phyloP scores from a whole-genome alignment of 129 eudicot species.

The Apium graveolens region DNA sequence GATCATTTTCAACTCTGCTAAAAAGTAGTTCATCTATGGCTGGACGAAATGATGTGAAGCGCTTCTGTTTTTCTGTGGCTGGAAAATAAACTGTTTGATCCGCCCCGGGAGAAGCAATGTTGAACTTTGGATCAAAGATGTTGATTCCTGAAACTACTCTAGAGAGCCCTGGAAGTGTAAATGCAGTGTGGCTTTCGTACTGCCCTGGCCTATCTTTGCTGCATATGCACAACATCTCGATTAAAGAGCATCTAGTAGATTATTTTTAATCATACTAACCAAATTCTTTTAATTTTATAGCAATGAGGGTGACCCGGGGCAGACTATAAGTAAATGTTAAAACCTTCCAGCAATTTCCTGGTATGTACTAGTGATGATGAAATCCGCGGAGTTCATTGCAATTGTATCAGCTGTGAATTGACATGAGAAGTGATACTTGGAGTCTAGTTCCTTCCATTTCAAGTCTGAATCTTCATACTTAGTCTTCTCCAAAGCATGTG shows the following conservation, averaged over 20 bases:
- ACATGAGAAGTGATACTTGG: slow-evolving; percentile 91
- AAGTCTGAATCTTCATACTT: slow-evolving; percentile 97
- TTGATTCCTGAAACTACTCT: slow-evolving; percentile 89
- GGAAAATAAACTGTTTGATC: slow-evolving; percentile 95
- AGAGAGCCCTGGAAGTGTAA: slow-evolving; percentile 79
- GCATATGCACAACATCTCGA: slow-evolving; percentile 21
- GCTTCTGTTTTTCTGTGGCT: slow-evolving; percentile 54
- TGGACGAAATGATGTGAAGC: slow-evolving; percentile 60
- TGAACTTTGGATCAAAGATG: slow-evolving; percentile 93
- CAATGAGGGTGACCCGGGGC: neutral
- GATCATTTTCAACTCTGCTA: slow-evolving; percentile 58
- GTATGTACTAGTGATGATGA: slow-evolving; percentile 92
- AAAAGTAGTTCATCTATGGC: slow-evolving; percentile 81
- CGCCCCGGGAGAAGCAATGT: slow-evolving; percentile 96
- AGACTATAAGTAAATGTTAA: neutral
- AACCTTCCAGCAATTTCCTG: slow-evolving; percentile 99
- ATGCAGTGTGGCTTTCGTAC: slow-evolving; percentile 84
- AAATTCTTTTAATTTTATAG: neutral
- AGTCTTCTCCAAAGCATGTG: slow-evolving; percentile 98
- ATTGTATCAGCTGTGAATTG: slow-evolving; percentile 94
- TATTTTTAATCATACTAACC: neutral
- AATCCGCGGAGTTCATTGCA: slow-evolving; percentile 95
- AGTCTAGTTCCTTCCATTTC: slow-evolving; percentile 76
- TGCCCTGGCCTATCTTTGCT: slow-evolving; percentile 99
- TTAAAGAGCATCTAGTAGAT: neutral